Percentiles rank a stretch among this genome's conserved stretches.
These are phyloP conservation scores for Helminthosporium solani DNA, from an alignment of 2,329 filamentous ascomycete species.

Conservation along the genomic window DNA sequence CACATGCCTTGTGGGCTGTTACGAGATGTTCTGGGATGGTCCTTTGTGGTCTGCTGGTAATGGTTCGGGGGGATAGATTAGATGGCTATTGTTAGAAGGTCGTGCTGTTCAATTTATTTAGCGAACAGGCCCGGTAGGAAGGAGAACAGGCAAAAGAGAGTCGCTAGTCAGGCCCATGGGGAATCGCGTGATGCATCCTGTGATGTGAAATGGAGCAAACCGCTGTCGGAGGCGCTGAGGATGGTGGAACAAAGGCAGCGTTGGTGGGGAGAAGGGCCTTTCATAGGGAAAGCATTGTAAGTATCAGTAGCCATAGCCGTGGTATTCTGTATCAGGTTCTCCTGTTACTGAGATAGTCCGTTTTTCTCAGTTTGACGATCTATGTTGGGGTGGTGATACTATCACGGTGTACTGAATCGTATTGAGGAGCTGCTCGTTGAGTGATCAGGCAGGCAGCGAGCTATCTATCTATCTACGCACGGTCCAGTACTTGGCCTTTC, in stretches of 20 bases:
- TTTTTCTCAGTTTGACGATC: too few relatives aligned
- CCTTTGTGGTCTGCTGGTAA: neutral
- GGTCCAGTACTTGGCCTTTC: too few relatives aligned
- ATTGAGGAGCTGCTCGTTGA: too few relatives aligned
- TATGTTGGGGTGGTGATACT: too few relatives aligned
- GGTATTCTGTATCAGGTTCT: too few relatives aligned
- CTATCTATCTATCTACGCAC: too few relatives aligned
- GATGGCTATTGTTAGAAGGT: conserved; percentile 20
- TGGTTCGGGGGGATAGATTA: neutral
- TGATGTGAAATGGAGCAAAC: neutral
- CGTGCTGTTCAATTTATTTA: conserved; percentile 21
- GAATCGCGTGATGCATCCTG: neutral
- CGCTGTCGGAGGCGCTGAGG: neutral
- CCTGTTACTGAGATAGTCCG: too few relatives aligned
- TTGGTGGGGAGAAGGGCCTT: too few relatives aligned
- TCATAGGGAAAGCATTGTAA: too few relatives aligned
- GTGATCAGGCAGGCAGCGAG: too few relatives aligned
- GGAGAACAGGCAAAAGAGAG: conserved; percentile 8
- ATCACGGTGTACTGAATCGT: too few relatives aligned
- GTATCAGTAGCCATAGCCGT: too few relatives aligned
- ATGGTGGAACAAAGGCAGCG: neutral
- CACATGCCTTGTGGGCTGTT: neutral
- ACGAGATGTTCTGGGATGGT: conserved; percentile 1
- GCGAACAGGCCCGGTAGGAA: conserved; percentile 15
- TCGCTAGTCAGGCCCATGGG: neutral